A percentile compares a stretch with the other conserved stretches of the same genome.
phyloP scores from a whole-genome alignment of 2,329 filamentous ascomycete species.

The Scedosporium boydii region DNA sequence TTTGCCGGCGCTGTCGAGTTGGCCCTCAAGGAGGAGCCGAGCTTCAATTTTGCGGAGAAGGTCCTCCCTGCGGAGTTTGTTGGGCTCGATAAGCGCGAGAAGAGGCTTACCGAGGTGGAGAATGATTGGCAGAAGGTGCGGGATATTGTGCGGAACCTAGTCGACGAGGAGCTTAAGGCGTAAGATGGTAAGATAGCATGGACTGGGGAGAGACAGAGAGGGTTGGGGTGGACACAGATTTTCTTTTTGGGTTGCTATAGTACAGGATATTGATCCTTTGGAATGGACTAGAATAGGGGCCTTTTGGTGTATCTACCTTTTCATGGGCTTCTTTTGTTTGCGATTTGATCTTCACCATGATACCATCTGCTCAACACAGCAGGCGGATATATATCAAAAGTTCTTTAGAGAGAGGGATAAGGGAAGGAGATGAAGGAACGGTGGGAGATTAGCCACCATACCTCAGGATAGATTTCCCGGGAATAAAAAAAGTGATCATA shows the following conservation, averaged over 20 bases:
- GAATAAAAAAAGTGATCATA: no score
- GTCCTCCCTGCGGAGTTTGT: conserved; percentile 76
- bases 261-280: neutral
- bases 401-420: neutral
- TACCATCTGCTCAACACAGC: neutral
- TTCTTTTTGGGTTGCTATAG: neutral
- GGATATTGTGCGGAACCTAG: conserved; percentile 64
- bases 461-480: no score
- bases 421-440: neutral
- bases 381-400: neutral
- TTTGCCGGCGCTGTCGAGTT: conserved; percentile 78
- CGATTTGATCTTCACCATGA: neutral
- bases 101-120: conserved; percentile 59
- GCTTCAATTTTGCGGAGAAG: conserved; percentile 63
- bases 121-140: conserved; percentile 68
- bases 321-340: neutral
- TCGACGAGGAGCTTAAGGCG: conserved; percentile 50
- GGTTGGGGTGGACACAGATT: neutral
- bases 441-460: no score
- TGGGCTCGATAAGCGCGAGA: conserved; percentile 67
- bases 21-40: conserved; percentile 61
- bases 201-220: neutral
- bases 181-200: neutral
- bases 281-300: neutral
- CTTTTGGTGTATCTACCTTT: neutral